Evolutionary conservation across 164 flowering plant species (phyloP).

Genomic region (Sedum album): DNA sequence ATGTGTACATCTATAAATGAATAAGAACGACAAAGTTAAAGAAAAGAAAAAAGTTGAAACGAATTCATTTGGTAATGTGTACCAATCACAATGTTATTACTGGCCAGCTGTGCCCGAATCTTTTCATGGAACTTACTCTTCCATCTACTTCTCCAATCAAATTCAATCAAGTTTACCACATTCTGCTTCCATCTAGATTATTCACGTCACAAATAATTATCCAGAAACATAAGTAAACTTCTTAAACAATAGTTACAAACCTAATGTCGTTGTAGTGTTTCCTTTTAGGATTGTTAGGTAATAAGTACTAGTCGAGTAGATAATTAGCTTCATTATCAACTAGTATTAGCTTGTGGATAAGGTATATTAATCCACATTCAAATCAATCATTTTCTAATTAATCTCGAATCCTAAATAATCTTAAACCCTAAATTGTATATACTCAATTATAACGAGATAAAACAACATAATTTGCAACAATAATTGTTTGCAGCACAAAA

Average conservation of each 20-base stretch:
- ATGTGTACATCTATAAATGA: background rate
- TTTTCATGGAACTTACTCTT: background rate
- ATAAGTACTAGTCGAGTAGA: no score
- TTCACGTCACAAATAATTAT: background rate
- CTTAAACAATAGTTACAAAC: background rate
- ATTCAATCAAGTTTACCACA: background rate
- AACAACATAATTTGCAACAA: no score
- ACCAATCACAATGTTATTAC: background rate
- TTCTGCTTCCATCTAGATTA: background rate
- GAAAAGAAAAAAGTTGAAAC: background rate
- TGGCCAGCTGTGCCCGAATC: background rate
- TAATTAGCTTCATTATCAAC: no score
- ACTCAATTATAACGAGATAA: no score
- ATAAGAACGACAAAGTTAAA: background rate
- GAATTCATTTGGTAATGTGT: conserved; percentile 5
- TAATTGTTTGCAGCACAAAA: no score
- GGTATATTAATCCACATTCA: no score
- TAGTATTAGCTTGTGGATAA: no score
- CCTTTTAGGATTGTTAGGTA: no score
- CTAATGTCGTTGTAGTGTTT: no score
- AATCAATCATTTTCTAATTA: no score
- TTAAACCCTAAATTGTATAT: no score
- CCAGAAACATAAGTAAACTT: background rate
- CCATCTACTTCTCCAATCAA: background rate
- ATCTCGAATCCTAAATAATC: no score